Conservation (phyloP, 1,139 yeast genomes). For the Oligophagozyma castellii region DNA sequence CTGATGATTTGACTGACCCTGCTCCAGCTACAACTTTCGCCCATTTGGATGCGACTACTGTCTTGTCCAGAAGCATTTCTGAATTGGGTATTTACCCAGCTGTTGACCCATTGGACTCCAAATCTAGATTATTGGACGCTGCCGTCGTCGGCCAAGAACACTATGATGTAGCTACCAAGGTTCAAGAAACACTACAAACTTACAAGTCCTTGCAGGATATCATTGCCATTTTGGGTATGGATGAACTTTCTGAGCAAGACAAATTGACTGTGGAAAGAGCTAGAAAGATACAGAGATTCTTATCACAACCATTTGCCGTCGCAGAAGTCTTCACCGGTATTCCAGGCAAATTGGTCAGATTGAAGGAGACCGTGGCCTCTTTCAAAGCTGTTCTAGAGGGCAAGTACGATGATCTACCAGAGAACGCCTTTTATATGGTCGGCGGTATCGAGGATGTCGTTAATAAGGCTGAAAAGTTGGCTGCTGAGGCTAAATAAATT, state of each 20-base stretch:
- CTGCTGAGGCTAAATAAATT: constrained; percentile 76
- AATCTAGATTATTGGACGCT: constrained; percentile 95
- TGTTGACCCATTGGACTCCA: constrained; percentile 99
- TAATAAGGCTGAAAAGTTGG: constrained; percentile 98
- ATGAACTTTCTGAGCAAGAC: constrained; percentile 96
- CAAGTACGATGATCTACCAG: constrained; percentile 97
- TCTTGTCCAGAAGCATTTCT: constrained; percentile 98
- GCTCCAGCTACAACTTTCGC: constrained; percentile 99
- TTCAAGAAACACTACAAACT: constrained; percentile 98
- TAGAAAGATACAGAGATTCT: constrained; percentile 99
- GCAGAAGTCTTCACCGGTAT: constrained; percentile 99
- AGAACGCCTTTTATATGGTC: constrained; percentile 99
- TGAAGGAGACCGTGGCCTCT: constrained; percentile 85
- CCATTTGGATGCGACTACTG: constrained; percentile 99
- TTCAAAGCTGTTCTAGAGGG: constrained; percentile 97
- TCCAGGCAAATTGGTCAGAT: constrained; percentile 93
- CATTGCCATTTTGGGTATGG: constrained; percentile 99
- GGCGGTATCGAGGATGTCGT: constrained; percentile 98
- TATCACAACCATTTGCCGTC: constrained; percentile 98
- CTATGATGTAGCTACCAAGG: constrained; percentile 86
- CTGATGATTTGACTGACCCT: constrained; percentile 99
- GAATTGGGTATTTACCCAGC: constrained; percentile 99
- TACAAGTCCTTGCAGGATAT: constrained; percentile 99
- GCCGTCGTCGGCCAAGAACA: constrained; percentile 98
- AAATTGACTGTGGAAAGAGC: constrained; percentile 99